These are phyloP conservation scores for Trichoderma asperellum DNA, from an alignment of 2,329 filamentous ascomycete species.

Conservation along the genomic window DNA sequence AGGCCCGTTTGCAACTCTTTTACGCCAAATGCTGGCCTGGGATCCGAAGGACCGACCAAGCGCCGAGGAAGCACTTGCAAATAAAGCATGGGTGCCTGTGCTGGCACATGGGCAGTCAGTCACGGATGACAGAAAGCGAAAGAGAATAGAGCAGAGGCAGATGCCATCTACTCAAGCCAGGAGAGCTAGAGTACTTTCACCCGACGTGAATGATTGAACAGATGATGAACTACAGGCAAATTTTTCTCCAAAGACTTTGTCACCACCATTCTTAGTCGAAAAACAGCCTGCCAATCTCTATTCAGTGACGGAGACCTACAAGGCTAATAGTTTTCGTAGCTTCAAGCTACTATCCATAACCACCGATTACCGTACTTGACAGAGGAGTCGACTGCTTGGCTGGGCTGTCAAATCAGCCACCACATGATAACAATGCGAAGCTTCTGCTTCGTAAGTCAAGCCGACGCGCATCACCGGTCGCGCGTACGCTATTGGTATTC, in stretches of 20 bases:
- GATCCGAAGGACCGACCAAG: not conserved
- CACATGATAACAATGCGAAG: not conserved
- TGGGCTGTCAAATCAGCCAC: not conserved
- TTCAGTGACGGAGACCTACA: not conserved
- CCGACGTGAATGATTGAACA: not conserved
- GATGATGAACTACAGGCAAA: not conserved
- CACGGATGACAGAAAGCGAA: not conserved
- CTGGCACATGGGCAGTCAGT: not conserved
- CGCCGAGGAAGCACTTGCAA: not conserved
- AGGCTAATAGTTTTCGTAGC: not conserved
- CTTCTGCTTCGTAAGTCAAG: not conserved
- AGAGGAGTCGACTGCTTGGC: not conserved
- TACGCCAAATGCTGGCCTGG: conserved; percentile 9
- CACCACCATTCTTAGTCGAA: not conserved
- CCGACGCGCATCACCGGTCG: not conserved
- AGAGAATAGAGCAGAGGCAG: not conserved
- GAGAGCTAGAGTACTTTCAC: not conserved
- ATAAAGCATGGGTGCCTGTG: not conserved
- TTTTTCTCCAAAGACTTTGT: not conserved
- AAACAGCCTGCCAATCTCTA: not conserved
- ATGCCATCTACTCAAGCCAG: not conserved
- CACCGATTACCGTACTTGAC: not conserved
- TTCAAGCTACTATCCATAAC: not conserved
- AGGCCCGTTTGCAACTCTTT: not conserved
- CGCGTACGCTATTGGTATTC: not conserved